Percentiles rank a stretch among this genome's conserved stretches.
phyloP scores from a whole-genome alignment of 2,329 filamentous ascomycete genomes.

The Blastomyces emzantsi region DNA sequence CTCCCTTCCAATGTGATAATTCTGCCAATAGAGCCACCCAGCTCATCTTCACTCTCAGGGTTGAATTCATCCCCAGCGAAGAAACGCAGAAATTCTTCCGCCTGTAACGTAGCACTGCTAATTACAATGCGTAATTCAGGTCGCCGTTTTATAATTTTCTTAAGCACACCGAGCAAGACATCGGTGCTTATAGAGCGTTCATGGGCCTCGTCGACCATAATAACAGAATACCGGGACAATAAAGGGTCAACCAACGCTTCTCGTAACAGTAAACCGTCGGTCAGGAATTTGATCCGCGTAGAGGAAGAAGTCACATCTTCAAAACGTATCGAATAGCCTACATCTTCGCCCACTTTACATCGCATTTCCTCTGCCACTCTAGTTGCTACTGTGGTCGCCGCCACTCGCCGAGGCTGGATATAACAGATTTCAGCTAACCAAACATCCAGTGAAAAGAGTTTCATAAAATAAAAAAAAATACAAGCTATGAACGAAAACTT shows the following conservation, averaged over 20 bases:
- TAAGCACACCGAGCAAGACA: constrained; percentile 76
- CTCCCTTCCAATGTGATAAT: constrained; percentile 83
- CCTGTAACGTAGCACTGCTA: constrained; percentile 88
- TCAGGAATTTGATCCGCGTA: constrained; percentile 90
- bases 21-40: constrained; percentile 42
- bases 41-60: constrained; percentile 26
- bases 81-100: constrained; percentile 74
- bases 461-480: not conserved
- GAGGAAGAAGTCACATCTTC: constrained; percentile 81
- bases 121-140: constrained; percentile 79
- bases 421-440: constrained; percentile 11
- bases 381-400: constrained; percentile 79
- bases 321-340: constrained; percentile 85
- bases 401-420: constrained; percentile 71
- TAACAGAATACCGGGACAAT: constrained; percentile 80
- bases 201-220: constrained; percentile 98
- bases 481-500: constrained; percentile 29
- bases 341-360: constrained; percentile 78
- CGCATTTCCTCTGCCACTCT: constrained; percentile 84
- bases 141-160: constrained; percentile 75
- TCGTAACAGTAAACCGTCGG: constrained; percentile 80
- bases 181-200: constrained; percentile 90
- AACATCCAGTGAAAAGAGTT: not conserved
- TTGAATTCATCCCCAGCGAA: constrained; percentile 49
- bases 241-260: constrained; percentile 91